phyloP scores from a whole-genome alignment of 116 monocot species.

The Dioscorea cayenensis region DNA sequence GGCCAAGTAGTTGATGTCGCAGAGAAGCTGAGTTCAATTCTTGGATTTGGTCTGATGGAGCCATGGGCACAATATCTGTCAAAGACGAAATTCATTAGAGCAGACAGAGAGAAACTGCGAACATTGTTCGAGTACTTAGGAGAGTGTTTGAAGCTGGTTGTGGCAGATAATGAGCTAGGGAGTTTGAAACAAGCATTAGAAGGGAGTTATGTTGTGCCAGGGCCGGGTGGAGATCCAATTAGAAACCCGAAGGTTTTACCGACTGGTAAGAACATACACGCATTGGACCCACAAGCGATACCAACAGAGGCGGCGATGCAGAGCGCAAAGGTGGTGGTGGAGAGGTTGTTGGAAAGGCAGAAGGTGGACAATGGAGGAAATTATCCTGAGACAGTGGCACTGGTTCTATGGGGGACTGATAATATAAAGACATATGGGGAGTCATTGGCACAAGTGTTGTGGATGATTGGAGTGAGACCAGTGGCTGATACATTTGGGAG shows the following conservation, averaged over 20 bases:
- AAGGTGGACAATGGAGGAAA: slow-evolving; percentile 86
- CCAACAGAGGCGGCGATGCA: slow-evolving; percentile 88
- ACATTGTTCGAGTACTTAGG: slow-evolving; percentile 66
- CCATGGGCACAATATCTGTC: slow-evolving; percentile 94
- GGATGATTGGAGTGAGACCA: slow-evolving; percentile 92
- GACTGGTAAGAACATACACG: slow-evolving; percentile 99
- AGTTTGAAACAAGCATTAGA: slow-evolving; percentile 84
- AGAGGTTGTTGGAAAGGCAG: slow-evolving; percentile 82
- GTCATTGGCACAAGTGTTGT: slow-evolving; percentile 88
- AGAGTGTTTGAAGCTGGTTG: slow-evolving; percentile 77
- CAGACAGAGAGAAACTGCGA: slow-evolving; percentile 89
- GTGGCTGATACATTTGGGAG: slow-evolving; percentile 78
- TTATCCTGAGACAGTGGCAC: slow-evolving; percentile 92
- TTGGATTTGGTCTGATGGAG: slow-evolving; percentile 78
- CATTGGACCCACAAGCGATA: slow-evolving; percentile 92
- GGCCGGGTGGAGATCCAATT: slow-evolving; percentile 96
- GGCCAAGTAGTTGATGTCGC: slow-evolving; percentile 89
- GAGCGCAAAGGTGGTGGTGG: slow-evolving; percentile 93
- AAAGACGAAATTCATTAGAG: slow-evolving; percentile 73
- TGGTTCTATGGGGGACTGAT: slow-evolving; percentile 97
- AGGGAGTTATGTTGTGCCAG: slow-evolving; percentile 84
- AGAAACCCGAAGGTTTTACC: slow-evolving; percentile 96
- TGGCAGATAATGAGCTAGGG: slow-evolving; percentile 79
- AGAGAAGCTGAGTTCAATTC: slow-evolving; percentile 63
- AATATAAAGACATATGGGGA: slow-evolving; percentile 99